Base-by-base conservation (phyloP, 2,329 filamentous ascomycete species). In the Hypoxylon rubiginosum region DNA sequence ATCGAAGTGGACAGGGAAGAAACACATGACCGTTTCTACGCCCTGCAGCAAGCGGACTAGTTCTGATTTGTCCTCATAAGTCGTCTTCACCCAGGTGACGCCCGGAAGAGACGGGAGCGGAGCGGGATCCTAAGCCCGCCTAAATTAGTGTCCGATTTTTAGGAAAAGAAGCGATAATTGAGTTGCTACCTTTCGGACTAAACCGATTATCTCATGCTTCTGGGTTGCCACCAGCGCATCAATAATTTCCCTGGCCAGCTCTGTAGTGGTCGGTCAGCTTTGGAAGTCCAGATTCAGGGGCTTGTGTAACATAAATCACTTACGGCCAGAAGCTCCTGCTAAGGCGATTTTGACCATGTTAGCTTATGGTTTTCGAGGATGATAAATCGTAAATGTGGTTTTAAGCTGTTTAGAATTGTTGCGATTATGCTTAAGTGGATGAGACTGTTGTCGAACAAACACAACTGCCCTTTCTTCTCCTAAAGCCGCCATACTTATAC, bases 1-100 rank as follows among this genome's bases (percentile, higher is more conserved):
- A 15, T 75, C 74, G 8, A 54, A 26, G n/a, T 72, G 67, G 30
- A 66, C 66, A 24, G 65, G 50, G 46, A 75, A 64, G 63, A 76
- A 73, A 24, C 69, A 73, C 5, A 76, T 53, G 2, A 76, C 64
- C 1, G 68, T 69, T 50, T 76, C 62, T 5, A 72, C 69, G 7
- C 73, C 74, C 9, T 67, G 24, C 13, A 76, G 64, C 4, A 60
- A 50, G 28, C 62, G n/a, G 4, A 58, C 66, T 4, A 76, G 64
- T 30, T 68, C 48, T 2, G 58, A 32, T 17, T 60, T 56, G 49
- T 73, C 58, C 4, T 67, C 39, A 58, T 74, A 76, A 24, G 46
- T 46, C 8, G 64, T 64, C 50, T 67, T 53, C 17, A 64, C 54
- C 60, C 61, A 67, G 48, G 51, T 55, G 26, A 69, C 64, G 4